Percentiles rank a stretch among this genome's conserved stretches.
These are phyloP conservation scores for Fistulifera solaris DNA, from an alignment of 108 stramenopile genomes.

Conservation along the genomic window DNA sequence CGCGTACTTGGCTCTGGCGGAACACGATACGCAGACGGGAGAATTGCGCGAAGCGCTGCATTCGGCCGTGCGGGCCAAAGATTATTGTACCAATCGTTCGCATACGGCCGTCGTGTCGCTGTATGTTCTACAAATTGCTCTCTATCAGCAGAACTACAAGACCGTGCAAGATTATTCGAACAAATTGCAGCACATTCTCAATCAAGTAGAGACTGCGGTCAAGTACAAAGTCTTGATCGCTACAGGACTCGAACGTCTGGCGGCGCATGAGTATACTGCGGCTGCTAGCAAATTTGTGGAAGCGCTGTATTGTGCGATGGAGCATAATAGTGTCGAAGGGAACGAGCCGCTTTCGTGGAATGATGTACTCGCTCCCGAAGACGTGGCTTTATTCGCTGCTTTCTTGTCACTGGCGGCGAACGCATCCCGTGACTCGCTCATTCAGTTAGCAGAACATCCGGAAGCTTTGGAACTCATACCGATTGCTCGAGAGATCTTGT, in stretches of 20 bases:
- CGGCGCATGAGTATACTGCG: slow-evolving; percentile 1
- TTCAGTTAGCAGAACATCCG: slow-evolving; percentile 39
- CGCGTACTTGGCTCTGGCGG: slow-evolving; percentile 49
- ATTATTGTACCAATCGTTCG: slow-evolving; percentile 47
- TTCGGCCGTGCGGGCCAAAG: slow-evolving; percentile 35
- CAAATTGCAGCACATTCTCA: slow-evolving; percentile 19
- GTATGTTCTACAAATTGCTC: slow-evolving; percentile 37
- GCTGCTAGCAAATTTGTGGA: neutral
- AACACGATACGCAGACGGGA: slow-evolving; percentile 28
- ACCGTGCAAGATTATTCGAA: slow-evolving; percentile 12
- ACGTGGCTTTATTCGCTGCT: slow-evolving; percentile 63
- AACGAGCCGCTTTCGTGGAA: neutral
- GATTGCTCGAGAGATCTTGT: slow-evolving; percentile 20
- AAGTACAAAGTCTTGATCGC: slow-evolving; percentile 1
- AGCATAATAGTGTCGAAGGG: neutral
- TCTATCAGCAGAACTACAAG: slow-evolving; percentile 32
- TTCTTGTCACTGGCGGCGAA: slow-evolving; percentile 41
- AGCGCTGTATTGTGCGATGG: neutral
- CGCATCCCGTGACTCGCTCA: slow-evolving; percentile 30
- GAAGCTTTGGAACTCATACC: slow-evolving; percentile 39
- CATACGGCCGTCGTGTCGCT: slow-evolving; percentile 51
- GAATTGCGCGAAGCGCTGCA: slow-evolving; percentile 37
- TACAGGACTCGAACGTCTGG: neutral
- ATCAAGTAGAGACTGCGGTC: neutral
- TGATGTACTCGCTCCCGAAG: slow-evolving; percentile 43